Percentiles rank a stretch among this genome's conserved stretches.
Conservation (phyloP, 129 eudicot species). For the Centaurea solstitialis region DNA sequence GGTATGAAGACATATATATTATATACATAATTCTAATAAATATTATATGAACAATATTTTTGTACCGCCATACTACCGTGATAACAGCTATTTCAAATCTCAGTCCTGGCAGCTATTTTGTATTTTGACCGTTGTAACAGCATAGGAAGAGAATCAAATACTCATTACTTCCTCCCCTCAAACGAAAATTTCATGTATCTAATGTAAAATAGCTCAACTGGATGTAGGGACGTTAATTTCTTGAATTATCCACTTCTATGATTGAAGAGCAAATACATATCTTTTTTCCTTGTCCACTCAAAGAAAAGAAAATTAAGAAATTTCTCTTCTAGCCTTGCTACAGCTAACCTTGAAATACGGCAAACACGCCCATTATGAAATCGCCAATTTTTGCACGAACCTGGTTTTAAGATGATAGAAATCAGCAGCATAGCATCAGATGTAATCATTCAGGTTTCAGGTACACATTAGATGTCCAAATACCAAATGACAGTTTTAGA, state of each 20-base stretch:
- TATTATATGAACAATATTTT: no score
- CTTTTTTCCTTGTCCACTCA: background rate
- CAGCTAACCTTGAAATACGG: conserved; percentile 68
- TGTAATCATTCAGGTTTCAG: conserved; percentile 3
- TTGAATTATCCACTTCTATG: background rate
- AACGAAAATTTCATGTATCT: background rate
- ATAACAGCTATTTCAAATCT: no score
- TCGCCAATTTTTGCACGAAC: conserved; percentile 70
- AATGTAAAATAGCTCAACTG: background rate
- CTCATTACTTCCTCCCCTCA: no score
- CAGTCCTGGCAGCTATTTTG: no score
- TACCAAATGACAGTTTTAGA: background rate
- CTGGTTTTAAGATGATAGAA: conserved; percentile 33
- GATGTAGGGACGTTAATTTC: background rate
- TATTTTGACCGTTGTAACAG: no score
- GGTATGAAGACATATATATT: no score
- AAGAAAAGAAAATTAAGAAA: background rate
- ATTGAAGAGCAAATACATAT: background rate
- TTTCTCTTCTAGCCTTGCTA: background rate
- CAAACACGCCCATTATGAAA: conserved; percentile 59
- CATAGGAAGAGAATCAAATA: no score
- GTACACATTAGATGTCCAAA: background rate
- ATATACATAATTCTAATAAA: no score
- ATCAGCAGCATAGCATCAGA: conserved; percentile 9
- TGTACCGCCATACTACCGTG: no score